Evolutionary conservation across 2,329 filamentous ascomycete species (phyloP).

Genomic region (Penicillium janthinellum): DNA sequence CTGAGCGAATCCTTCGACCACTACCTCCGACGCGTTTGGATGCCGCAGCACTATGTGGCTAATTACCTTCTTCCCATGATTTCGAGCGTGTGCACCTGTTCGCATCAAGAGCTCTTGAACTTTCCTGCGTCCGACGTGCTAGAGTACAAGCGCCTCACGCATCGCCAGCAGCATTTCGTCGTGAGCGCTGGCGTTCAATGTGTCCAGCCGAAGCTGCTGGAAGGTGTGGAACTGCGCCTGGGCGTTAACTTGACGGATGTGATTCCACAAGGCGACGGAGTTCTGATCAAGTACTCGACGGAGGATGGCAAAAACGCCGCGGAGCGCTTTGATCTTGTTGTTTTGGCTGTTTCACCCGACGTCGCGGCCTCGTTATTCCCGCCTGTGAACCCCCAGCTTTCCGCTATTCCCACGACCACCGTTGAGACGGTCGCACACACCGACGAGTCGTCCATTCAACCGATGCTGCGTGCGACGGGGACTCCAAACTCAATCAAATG

Average conservation of each 20-base stretch:
- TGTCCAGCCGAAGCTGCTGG: slow-evolving; percentile 52
- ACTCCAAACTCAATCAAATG: slow-evolving; percentile 5
- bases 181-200: slow-evolving; percentile 54
- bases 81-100: slow-evolving; percentile 58
- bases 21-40: slow-evolving; percentile 54
- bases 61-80: slow-evolving; percentile 59
- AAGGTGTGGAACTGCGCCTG: slow-evolving; percentile 48
- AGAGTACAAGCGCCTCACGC: slow-evolving; percentile 53
- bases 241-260: slow-evolving; percentile 31
- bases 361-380: slow-evolving; percentile 53
- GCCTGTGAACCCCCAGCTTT: slow-evolving; percentile 44
- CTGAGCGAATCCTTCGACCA: slow-evolving; percentile 50
- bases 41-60: slow-evolving; percentile 51
- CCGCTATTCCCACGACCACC: slow-evolving; percentile 50
- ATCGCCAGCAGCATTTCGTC: slow-evolving; percentile 54
- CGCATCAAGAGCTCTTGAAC: slow-evolving; percentile 52
- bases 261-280: slow-evolving; percentile 2
- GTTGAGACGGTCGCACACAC: slow-evolving; percentile 55
- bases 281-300: slow-evolving; percentile 6
- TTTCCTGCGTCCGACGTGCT: slow-evolving; percentile 59
- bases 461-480: slow-evolving; percentile 11
- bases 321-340: slow-evolving; percentile 53
- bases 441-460: slow-evolving; percentile 28
- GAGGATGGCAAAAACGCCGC: slow-evolving; percentile 20
- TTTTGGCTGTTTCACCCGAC: slow-evolving; percentile 59